Percentiles rank a stretch among this genome's conserved stretches.
phyloP scores from a whole-genome alignment of 805 yeast species.

The Spathaspora gorwiae region DNA sequence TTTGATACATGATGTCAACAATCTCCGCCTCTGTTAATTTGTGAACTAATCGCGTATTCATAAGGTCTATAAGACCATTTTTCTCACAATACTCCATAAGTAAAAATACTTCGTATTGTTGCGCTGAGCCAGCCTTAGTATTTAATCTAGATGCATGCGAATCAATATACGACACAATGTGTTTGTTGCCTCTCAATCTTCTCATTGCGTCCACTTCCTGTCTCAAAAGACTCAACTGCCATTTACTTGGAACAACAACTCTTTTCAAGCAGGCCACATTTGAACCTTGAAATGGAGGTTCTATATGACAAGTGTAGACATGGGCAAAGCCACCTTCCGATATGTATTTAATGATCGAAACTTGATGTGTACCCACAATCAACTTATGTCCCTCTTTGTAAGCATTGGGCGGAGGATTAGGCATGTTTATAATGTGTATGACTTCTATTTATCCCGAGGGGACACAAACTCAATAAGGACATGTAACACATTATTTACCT shows the following conservation, averaged over 20 bases:
- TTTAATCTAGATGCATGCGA: conserved; percentile 83
- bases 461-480: too few relatives aligned
- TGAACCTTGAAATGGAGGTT: conserved; percentile 47
- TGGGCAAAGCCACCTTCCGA: conserved; percentile 96
- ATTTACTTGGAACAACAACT: conserved; percentile 91
- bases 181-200: conserved; percentile 69
- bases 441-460: too few relatives aligned
- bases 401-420: conserved; percentile 54
- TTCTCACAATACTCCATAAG: conserved; percentile 77
- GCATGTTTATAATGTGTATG: conserved; percentile 9
- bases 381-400: conserved; percentile 73
- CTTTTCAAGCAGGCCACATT: conserved; percentile 80
- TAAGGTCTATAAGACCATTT: conserved; percentile 73
- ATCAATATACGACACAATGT: conserved; percentile 87
- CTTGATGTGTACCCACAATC: conserved; percentile 79
- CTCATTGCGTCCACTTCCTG: conserved; percentile 99
- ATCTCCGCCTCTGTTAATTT: conserved; percentile 67
- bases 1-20: conserved; percentile 61
- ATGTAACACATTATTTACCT: too few relatives aligned
- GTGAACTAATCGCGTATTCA: conserved; percentile 67
- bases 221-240: conserved; percentile 71
- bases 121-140: conserved; percentile 17
- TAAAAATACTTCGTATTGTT: conserved; percentile 70
- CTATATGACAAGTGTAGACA: conserved; percentile 74
- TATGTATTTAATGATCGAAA: conserved; percentile 63